phyloP scores from a whole-genome alignment of 2,329 filamentous ascomycete species.

The Metarhizium humberi region DNA sequence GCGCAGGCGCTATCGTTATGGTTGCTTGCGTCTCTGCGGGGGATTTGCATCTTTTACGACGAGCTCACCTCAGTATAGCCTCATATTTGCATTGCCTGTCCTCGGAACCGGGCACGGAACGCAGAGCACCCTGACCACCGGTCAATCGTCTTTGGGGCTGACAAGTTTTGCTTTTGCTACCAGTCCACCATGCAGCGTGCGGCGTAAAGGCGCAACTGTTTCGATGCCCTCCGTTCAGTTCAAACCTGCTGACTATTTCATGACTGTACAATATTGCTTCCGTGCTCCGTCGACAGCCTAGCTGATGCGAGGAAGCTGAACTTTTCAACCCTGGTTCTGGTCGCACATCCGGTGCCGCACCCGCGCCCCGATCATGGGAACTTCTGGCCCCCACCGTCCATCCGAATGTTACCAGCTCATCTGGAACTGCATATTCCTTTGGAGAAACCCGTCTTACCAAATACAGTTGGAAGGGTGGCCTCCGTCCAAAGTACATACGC shows the following conservation, averaged over 20 bases:
- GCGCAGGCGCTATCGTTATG: too few relatives aligned
- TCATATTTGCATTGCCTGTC: background rate
- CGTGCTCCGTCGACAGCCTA: background rate
- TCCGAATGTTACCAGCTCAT: background rate
- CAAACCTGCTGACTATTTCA: background rate
- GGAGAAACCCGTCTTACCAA: background rate
- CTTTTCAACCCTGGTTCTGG: background rate
- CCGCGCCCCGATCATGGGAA: background rate
- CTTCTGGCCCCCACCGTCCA: background rate
- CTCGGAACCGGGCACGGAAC: background rate
- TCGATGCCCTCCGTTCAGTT: too few relatives aligned
- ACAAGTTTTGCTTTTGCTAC: background rate
- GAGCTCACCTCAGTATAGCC: background rate
- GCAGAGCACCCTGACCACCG: background rate
- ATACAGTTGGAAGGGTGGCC: background rate
- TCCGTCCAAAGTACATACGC: background rate
- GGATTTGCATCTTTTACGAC: too few relatives aligned
- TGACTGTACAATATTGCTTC: background rate
- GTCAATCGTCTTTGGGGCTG: background rate
- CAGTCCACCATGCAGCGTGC: background rate
- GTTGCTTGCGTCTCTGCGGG: too few relatives aligned
- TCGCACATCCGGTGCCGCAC: background rate
- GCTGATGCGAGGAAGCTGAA: too few relatives aligned
- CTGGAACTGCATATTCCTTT: background rate
- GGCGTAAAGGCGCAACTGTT: background rate